Base-by-base conservation (phyloP, 805 yeast genomes). In the Metschnikowia cubensis region DNA sequence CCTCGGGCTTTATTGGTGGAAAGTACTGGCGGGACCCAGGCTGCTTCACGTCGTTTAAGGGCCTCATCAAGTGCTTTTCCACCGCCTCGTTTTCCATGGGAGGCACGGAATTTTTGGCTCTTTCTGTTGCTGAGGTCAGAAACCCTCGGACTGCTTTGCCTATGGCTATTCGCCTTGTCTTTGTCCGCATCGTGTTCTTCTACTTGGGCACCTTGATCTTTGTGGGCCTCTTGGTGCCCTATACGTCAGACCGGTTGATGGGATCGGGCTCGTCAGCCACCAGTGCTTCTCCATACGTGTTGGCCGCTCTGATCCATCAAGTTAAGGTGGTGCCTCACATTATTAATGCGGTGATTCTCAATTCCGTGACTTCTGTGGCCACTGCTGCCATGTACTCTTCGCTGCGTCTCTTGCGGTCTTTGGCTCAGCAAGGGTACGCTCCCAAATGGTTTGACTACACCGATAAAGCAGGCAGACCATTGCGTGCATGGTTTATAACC, bases 51-150 rank as follows among this genome's bases (percentile, higher is more conserved):
- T 57, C 60, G 48, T 71, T 72, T 59, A 72, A 72, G 62, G 76
- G 76, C 34, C 60, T 71, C 35, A 67, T 71, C 53, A 55, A 69
- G 22, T 71, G 65, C 13, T 69, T 72, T 42, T 72, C 70, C 43
- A 71, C 73, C 10, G 73, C 72, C 13, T 70, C 74, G 6, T 72
- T 72, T 52, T 64, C 74, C 31, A 61, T 70, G 49, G 76, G 76
- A 17, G 73, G 70, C 41, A 62, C 73, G 18, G 76, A 72, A 57
- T 72, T 71, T 49, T 67, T 72, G 49, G 68, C 73, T 25, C 59
- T 71, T 37, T 60, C 71, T 17, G 70, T 70, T 42, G 67, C 73
- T 11, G 76, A 72, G 49, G 74, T 69, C 45, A 57, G 61, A 21
- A 66, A 71, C 56, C 76, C 76, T 14, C 57, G 73, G 47, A 52